Conservation (phyloP, 2,329 filamentous ascomycete species). For the Cladobotryum mycophilum region DNA sequence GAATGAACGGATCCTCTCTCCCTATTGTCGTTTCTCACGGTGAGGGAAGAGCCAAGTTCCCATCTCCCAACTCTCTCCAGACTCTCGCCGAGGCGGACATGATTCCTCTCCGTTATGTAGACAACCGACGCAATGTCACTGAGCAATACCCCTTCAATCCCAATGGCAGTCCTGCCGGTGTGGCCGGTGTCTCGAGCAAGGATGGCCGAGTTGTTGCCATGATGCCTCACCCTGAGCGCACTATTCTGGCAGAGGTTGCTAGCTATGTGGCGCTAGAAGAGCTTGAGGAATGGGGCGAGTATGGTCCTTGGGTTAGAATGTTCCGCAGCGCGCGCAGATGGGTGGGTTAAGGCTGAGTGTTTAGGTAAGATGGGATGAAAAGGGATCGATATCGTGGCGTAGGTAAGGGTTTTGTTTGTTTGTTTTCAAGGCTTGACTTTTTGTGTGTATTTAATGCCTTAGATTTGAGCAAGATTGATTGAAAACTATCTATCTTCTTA, state of each 20-base stretch:
- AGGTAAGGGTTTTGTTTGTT: not conserved
- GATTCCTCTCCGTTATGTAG: slow-evolving; percentile 74
- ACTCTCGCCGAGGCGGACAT: slow-evolving; percentile 59
- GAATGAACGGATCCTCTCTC: slow-evolving; percentile 74
- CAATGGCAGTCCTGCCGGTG: slow-evolving; percentile 76
- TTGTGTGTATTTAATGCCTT: not conserved
- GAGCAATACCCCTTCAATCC: slow-evolving; percentile 82
- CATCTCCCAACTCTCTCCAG: slow-evolving; percentile 44
- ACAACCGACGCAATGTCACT: slow-evolving; percentile 69
- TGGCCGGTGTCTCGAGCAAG: slow-evolving; percentile 70
- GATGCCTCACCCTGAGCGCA: slow-evolving; percentile 94
- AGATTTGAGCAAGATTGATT: not conserved
- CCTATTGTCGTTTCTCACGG: slow-evolving; percentile 88
- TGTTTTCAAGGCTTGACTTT: slow-evolving; percentile 1
- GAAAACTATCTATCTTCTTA: not conserved
- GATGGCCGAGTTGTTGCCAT: slow-evolving; percentile 79
- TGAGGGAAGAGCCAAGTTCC: slow-evolving; percentile 75
- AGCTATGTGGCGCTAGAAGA: slow-evolving; percentile 62
- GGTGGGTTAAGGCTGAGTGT: slow-evolving; percentile 53
- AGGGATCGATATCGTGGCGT: not conserved
- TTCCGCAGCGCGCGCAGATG: slow-evolving; percentile 84
- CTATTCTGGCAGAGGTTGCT: slow-evolving; percentile 69
- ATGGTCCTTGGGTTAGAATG: slow-evolving; percentile 78
- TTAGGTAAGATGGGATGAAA: not conserved
- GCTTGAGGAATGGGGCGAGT: slow-evolving; percentile 65